These are phyloP conservation scores for Anacardium occidentale DNA, from an alignment of 345 rosid genomes.

Conservation along the genomic window DNA sequence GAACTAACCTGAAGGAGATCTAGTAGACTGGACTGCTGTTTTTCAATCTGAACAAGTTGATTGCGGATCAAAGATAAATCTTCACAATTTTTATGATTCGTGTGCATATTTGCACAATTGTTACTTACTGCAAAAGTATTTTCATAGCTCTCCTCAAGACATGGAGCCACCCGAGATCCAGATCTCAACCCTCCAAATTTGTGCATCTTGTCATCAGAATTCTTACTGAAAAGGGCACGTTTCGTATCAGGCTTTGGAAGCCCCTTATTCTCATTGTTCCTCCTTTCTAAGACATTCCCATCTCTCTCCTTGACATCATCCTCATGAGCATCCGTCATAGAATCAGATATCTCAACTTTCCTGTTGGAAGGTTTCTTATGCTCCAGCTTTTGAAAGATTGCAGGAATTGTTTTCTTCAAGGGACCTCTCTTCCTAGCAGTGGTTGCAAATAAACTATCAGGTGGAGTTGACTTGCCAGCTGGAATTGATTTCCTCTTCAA, in stretches of 20 bases:
- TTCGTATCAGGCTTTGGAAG: conserved; percentile 41
- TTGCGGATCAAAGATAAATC: conserved; percentile 71
- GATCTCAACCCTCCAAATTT: conserved; percentile 52
- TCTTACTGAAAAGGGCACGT: conserved; percentile 46
- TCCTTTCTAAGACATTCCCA: conserved; percentile 26
- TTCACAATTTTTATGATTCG: conserved; percentile 64
- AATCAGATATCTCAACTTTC: conserved; percentile 49
- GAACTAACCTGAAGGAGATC: conserved; percentile 88
- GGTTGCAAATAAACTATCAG: conserved; percentile 48
- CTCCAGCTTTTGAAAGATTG: conserved; percentile 33
- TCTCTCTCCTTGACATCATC: conserved; percentile 34
- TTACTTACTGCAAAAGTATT: conserved; percentile 38
- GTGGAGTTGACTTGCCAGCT: conserved; percentile 44
- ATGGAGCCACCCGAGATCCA: conserved; percentile 60
- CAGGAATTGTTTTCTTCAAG: conserved; percentile 39
- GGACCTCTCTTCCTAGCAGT: conserved; percentile 47
- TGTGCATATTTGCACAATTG: conserved; percentile 48
- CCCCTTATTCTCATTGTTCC: conserved; percentile 27
- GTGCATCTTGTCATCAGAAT: conserved; percentile 46
- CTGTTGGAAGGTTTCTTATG: conserved; percentile 53
- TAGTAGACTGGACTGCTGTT: conserved; percentile 81
- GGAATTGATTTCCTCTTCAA: conserved; percentile 40
- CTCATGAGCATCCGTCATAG: conserved; percentile 31
- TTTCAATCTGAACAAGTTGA: conserved; percentile 91
- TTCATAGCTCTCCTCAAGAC: conserved; percentile 38